A percentile compares a stretch with the other conserved stretches of the same genome.
Evolutionary conservation across 768 basidiomycete species (phyloP).

Genomic region (Mrakia hoshinonis): DNA sequence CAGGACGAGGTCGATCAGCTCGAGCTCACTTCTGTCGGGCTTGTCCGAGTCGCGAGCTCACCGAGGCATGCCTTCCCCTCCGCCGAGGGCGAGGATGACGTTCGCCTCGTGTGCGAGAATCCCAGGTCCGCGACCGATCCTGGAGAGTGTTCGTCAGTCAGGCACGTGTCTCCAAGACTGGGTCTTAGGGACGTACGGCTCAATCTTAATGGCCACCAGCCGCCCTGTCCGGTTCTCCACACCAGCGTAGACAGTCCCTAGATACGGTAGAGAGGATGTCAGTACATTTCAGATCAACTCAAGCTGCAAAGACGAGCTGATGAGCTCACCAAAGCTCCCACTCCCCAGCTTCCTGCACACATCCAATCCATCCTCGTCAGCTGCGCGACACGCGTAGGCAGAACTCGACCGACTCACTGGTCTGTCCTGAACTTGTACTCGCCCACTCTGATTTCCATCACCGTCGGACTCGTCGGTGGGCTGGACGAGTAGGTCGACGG

Average conservation of each 20-base stretch:
- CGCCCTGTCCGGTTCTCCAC: not conserved
- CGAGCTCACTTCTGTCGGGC: not conserved
- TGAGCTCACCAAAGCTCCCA: constrained; percentile 5
- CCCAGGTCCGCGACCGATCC: not conserved
- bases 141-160: too few relatives aligned
- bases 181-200: constrained; percentile 7
- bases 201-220: constrained; percentile 12
- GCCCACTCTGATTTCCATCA: constrained; percentile 8
- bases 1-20: not conserved
- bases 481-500: not conserved
- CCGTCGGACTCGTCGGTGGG: not conserved
- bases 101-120: not conserved
- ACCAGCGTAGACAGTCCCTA: constrained; percentile 1
- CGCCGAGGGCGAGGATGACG: not conserved
- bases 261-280: not conserved
- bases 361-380: not conserved
- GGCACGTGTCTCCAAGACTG: too few relatives aligned
- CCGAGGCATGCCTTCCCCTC: constrained; percentile 14
- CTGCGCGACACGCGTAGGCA: too few relatives aligned
- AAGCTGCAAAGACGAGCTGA: not conserved
- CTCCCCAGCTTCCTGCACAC: not conserved
- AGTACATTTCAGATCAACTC: not conserved
- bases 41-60: not conserved
- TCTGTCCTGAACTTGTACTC: constrained; percentile 6
- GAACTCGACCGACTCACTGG: not conserved